Conservation (phyloP, 495 filamentous ascomycete genomes). For the Achaetomiella virescens region DNA sequence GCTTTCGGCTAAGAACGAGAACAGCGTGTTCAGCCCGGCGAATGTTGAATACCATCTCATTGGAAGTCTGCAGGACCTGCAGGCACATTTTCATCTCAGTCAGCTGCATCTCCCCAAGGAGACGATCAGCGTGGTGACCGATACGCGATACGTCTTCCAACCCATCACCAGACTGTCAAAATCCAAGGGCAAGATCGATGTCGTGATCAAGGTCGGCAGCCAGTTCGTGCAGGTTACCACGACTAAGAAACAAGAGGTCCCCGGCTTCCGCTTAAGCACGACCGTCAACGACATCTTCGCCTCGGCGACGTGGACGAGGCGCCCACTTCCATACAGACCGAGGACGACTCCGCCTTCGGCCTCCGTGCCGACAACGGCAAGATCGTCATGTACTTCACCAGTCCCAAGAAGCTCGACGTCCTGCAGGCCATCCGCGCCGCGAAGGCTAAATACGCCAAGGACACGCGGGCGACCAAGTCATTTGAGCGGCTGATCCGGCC, state of each 20-base stretch:
- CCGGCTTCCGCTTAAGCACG: slow-evolving; percentile 49
- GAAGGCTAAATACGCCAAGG: slow-evolving; percentile 55
- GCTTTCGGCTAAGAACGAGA: slow-evolving; percentile 48
- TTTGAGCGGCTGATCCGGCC: slow-evolving; percentile 57
- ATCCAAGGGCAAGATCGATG: slow-evolving; percentile 60
- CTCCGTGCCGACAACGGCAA: slow-evolving; percentile 60
- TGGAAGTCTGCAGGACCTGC: slow-evolving; percentile 53
- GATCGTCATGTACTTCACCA: slow-evolving; percentile 61
- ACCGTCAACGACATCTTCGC: slow-evolving; percentile 63
- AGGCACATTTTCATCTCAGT: slow-evolving; percentile 58
- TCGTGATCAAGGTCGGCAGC: slow-evolving; percentile 57
- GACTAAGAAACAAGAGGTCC: slow-evolving; percentile 58
- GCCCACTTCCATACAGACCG: slow-evolving; percentile 52
- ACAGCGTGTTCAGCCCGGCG: slow-evolving; percentile 48
- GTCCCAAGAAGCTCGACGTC: slow-evolving; percentile 53
- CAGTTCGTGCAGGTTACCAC: slow-evolving; percentile 65
- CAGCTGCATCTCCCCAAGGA: slow-evolving; percentile 60
- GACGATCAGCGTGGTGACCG: slow-evolving; percentile 57
- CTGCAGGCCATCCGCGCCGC: slow-evolving; percentile 53
- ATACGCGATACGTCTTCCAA: slow-evolving; percentile 57
- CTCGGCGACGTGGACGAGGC: slow-evolving; percentile 59
- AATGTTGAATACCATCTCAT: slow-evolving; percentile 59
- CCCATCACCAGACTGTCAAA: slow-evolving; percentile 57
- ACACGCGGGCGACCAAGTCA: slow-evolving; percentile 48
- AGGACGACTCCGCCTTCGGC: slow-evolving; percentile 62